These are phyloP conservation scores for Eurotiales sp. DNA, from an alignment of 2,329 filamentous ascomycete genomes.

Conservation along the genomic window DNA sequence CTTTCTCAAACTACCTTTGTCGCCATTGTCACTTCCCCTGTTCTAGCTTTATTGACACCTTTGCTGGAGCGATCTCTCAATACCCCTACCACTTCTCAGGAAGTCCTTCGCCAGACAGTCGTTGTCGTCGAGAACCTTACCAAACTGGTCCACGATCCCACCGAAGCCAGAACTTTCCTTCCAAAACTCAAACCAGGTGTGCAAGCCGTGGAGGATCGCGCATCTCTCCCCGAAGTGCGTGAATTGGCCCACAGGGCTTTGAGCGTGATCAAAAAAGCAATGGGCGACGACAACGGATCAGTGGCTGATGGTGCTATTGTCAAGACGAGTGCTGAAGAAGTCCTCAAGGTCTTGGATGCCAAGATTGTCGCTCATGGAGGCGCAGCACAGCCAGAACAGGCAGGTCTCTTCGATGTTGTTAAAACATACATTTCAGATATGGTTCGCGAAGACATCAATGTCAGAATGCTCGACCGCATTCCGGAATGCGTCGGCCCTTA, in stretches of 20 bases:
- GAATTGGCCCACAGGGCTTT: slow-evolving; percentile 81
- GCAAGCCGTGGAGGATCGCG: slow-evolving; percentile 78
- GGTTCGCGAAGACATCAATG: slow-evolving; percentile 83
- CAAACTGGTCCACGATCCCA: slow-evolving; percentile 92
- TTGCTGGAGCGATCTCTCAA: slow-evolving; percentile 92
- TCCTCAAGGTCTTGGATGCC: slow-evolving; percentile 68
- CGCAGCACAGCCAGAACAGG: slow-evolving; percentile 59
- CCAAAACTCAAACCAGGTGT: slow-evolving; percentile 94
- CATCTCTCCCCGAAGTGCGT: slow-evolving; percentile 90
- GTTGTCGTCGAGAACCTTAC: slow-evolving; percentile 98
- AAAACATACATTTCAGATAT: slow-evolving; percentile 76
- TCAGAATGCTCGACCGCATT: slow-evolving; percentile 73
- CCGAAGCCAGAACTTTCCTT: slow-evolving; percentile 91
- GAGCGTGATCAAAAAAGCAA: slow-evolving; percentile 87
- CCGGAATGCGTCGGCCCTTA: slow-evolving; percentile 68
- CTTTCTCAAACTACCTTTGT: slow-evolving; percentile 98
- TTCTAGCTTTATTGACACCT: slow-evolving; percentile 88
- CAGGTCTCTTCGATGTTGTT: slow-evolving; percentile 60
- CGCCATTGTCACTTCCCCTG: slow-evolving; percentile 89
- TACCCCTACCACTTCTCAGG: slow-evolving; percentile 83
- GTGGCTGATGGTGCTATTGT: slow-evolving; percentile 52
- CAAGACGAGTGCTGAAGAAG: slow-evolving; percentile 65
- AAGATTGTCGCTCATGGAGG: slow-evolving; percentile 69
- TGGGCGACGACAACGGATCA: slow-evolving; percentile 62
- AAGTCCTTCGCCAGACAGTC: slow-evolving; percentile 91